phyloP scores from a whole-genome alignment of 345 rosid genomes.

The Murraya paniculata region DNA sequence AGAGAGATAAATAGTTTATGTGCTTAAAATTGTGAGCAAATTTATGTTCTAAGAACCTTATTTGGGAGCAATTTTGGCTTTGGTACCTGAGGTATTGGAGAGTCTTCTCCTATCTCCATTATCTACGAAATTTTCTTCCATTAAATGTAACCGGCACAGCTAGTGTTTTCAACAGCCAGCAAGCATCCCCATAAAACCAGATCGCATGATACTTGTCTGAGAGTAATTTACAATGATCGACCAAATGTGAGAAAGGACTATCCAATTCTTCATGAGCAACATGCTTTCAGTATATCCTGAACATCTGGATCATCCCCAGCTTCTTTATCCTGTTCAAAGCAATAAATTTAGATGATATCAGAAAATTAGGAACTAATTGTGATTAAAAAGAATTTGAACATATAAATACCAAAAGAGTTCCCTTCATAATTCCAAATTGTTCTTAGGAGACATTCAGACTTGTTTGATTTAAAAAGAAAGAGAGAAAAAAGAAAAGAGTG shows the following conservation, averaged over 20 bases:
- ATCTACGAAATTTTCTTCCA: background rate
- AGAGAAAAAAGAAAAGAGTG: background rate
- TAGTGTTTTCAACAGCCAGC: background rate
- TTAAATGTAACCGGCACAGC: background rate
- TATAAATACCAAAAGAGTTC: background rate
- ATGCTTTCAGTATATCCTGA: constrained; percentile 65
- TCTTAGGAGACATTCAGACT: background rate
- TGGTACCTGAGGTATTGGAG: background rate
- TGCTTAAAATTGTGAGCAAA: background rate
- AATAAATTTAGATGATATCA: background rate
- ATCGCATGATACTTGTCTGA: background rate
- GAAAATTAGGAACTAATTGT: background rate
- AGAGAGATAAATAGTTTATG: background rate
- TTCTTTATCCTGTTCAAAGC: constrained; percentile 70
- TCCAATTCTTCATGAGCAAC: constrained; percentile 52
- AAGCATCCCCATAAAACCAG: background rate
- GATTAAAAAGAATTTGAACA: background rate
- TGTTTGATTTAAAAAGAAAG: background rate
- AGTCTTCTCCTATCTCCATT: background rate
- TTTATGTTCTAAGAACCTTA: background rate
- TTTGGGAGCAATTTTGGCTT: background rate
- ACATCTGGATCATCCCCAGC: constrained; percentile 87
- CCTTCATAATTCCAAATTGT: background rate
- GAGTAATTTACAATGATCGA: background rate
- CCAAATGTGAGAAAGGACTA: background rate